phyloP scores from a whole-genome alignment of 805 yeast genomes.

The Candida namnaoensis region DNA sequence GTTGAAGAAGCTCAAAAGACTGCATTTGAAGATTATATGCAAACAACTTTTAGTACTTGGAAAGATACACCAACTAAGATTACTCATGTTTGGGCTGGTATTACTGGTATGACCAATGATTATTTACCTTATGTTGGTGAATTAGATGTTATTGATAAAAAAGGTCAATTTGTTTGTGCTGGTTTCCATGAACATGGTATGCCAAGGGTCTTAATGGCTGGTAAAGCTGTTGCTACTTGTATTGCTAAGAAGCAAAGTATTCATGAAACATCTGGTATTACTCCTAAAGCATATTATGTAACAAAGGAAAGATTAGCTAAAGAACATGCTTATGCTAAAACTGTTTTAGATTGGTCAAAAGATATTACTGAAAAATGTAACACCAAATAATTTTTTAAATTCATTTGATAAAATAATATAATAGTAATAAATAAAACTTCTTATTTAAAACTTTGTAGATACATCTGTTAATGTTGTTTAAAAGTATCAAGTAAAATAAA shows the following conservation, averaged over 20 bases:
- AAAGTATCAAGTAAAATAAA: no score
- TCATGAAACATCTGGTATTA: slow-evolving; percentile 8
- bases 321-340: slow-evolving; percentile 3
- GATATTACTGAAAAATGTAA: no score
- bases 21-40: slow-evolving; percentile 22
- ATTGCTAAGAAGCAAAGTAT: slow-evolving; percentile 6
- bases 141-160: slow-evolving; percentile 16
- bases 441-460: no score
- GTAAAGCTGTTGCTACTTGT: slow-evolving; percentile 29
- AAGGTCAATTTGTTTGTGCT: slow-evolving; percentile 29
- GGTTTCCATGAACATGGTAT: slow-evolving; percentile 46
- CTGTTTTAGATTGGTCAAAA: not conserved
- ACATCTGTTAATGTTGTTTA: no score
- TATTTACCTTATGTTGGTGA: slow-evolving; percentile 34
- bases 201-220: slow-evolving; percentile 34
- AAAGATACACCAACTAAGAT: slow-evolving; percentile 15
- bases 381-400: no score
- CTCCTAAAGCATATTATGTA: slow-evolving; percentile 10
- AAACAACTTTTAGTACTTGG: slow-evolving; percentile 23
- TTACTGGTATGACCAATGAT: slow-evolving; percentile 36
- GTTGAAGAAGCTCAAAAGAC: slow-evolving; percentile 15
- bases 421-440: no score
- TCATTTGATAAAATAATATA: no score
- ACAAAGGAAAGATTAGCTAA: slow-evolving; percentile 10
- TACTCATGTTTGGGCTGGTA: slow-evolving; percentile 33